Conservation (phyloP, 2,329 filamentous ascomycete genomes). For the Nannizziopsis arthrosporioides region DNA sequence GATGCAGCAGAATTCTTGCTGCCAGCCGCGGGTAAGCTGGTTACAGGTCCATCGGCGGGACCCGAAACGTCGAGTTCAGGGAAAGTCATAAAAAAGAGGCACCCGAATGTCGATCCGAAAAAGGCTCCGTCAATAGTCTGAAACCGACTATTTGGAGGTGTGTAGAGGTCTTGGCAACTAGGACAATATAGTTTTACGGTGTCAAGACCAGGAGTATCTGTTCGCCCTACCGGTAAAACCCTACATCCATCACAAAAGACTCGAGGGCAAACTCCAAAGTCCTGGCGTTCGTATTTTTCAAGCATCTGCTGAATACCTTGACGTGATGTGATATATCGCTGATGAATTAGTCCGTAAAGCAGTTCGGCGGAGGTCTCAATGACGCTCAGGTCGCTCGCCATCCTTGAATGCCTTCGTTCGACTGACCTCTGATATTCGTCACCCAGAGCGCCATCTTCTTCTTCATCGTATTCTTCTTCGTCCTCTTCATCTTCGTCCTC, state of each 20-base stretch:
- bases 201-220: conserved; percentile 89
- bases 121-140: conserved; percentile 96
- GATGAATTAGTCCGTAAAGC: conserved; percentile 95
- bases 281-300: conserved; percentile 93
- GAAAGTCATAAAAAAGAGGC: conserved; percentile 96
- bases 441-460: conserved; percentile 55
- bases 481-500: conserved; percentile 66
- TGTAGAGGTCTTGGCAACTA: conserved; percentile 91
- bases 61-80: conserved; percentile 76
- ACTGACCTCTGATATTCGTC: conserved; percentile 43
- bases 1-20: conserved; percentile 18
- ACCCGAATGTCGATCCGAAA: conserved; percentile 94
- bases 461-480: conserved; percentile 54
- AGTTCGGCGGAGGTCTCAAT: conserved; percentile 98
- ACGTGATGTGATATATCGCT: conserved; percentile 93
- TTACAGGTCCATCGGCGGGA: conserved; percentile 45
- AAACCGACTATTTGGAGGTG: conserved; percentile 91
- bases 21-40: conserved; percentile 15
- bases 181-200: conserved; percentile 98
- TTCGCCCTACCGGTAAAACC: conserved; percentile 84
- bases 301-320: conserved; percentile 98
- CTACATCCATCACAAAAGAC: conserved; percentile 84
- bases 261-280: conserved; percentile 92
- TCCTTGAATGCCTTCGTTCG: conserved; percentile 69
- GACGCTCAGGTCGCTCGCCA: conserved; percentile 84